Evolutionary conservation across 306 rosid genomes (phyloP), one percentile per base, ranked within the genome.

Genomic region (Quercus agrifolia): DNA sequence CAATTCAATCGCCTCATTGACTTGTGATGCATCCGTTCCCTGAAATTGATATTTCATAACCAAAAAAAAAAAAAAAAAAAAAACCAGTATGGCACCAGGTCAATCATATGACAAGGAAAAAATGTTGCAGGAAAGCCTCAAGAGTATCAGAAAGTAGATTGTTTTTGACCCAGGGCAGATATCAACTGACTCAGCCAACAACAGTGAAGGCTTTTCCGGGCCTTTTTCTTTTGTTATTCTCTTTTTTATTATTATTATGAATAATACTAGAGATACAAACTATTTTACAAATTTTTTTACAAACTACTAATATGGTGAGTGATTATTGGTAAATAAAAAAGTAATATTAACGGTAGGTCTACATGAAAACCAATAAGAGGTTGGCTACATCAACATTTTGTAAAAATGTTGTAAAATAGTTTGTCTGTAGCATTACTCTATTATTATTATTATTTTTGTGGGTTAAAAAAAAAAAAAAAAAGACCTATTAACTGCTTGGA

Each of bases 21-120:
- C 70, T 0, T 71, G 88, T 19, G 96, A 85, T 54, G 97, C 97
- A 76, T 95, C 96, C 11, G 91, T 91, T 67, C 99, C 99, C 99
- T 95, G 98, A 23, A 82, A 83, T 51, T 2, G 14, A 46, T 27
- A 28, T 55, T 13, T 5, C 56, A 81, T 33, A 9, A 17, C 41
- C 3, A 44, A 3, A 46, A 46, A 9, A 44, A 49, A 49, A 44
- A 44, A 44, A 10, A 7, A 10, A 10, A 46, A 11, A 20, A 8
- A 14, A 20, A 9, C 15, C 4, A 3, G n/a, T 27, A 54, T 55
- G 23, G 28, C 14, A 41, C 19, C 21, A 13, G 54, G 58, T 46
- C 56, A 18, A 33, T 67, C 14, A 21, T 15, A 57, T 15, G 51
- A 57, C 18, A 52, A 70, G 17, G 52, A 20, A 30, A 20, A 41